phyloP scores from a whole-genome alignment of 2,329 filamentous ascomycete genomes.

The Apiospora phragmitis region DNA sequence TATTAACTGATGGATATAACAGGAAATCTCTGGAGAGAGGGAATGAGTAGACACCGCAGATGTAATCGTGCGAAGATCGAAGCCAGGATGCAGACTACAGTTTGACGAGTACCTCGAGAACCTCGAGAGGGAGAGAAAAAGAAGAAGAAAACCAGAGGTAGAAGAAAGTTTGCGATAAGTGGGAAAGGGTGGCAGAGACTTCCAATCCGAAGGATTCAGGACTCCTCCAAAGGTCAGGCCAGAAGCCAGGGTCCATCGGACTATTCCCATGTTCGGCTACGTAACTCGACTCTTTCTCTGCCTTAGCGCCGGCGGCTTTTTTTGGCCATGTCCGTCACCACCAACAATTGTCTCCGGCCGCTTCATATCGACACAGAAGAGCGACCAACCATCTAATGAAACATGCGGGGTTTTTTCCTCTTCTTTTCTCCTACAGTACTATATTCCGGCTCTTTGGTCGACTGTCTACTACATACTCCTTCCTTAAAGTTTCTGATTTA shows the following conservation, averaged over 20 bases:
- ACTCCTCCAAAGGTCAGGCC: background rate
- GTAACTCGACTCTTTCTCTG: background rate
- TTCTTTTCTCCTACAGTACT: background rate
- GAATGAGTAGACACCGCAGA: background rate
- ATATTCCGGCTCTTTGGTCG: background rate
- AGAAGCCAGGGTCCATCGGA: constrained; percentile 2
- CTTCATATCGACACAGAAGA: background rate
- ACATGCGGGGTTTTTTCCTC: background rate
- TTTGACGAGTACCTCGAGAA: background rate
- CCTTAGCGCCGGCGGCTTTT: background rate
- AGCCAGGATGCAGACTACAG: background rate
- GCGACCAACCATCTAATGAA: background rate
- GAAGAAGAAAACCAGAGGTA: background rate
- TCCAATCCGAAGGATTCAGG: background rate
- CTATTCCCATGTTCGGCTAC: background rate
- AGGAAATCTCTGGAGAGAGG: background rate
- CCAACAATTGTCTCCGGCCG: background rate
- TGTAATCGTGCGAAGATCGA: background rate
- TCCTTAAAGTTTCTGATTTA: background rate
- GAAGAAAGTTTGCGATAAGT: constrained; percentile 1
- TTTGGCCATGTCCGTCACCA: background rate
- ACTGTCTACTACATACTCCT: too few species aligned
- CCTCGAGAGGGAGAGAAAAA: background rate
- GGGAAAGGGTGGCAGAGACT: constrained; percentile 1
- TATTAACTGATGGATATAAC: background rate